phyloP scores from a whole-genome alignment of 1,284 basidiomycete genomes.

The Moniliophthora roreri region DNA sequence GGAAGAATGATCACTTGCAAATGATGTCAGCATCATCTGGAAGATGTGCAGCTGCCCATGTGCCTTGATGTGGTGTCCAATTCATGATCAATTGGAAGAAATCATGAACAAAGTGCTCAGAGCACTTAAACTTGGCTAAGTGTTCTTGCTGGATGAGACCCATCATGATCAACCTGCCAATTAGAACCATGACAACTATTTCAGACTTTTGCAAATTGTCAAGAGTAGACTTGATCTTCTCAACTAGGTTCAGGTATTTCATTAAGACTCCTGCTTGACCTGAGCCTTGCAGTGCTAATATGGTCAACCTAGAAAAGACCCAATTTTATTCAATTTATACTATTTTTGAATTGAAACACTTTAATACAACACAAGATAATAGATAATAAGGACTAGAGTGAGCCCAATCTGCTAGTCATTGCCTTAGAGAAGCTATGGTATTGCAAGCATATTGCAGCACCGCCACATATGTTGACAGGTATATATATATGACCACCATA shows the following conservation, averaged over 20 bases:
- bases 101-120: conserved; percentile 18
- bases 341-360: too few relatives aligned
- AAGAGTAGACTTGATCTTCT: conserved; percentile 8
- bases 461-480: too few relatives aligned
- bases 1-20: not conserved
- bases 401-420: too few relatives aligned
- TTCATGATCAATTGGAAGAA: not conserved
- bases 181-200: conserved; percentile 15
- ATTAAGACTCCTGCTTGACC: conserved; percentile 16
- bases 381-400: too few relatives aligned
- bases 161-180: conserved; percentile 18
- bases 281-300: conserved; percentile 16
- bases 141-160: conserved; percentile 10
- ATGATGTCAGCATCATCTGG: not conserved
- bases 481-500: too few relatives aligned
- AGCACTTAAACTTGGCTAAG: conserved; percentile 18
- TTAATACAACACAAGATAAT: too few relatives aligned
- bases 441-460: too few relatives aligned
- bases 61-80: not conserved
- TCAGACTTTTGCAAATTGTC: conserved; percentile 6
- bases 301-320: too few relatives aligned
- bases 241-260: conserved; percentile 10
- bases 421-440: too few relatives aligned
- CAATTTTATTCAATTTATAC: too few relatives aligned
- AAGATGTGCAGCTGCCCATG: not conserved